Evolutionary conservation across 2,329 filamentous ascomycete species (phyloP).

Genomic region (Aspergillus sojae): DNA sequence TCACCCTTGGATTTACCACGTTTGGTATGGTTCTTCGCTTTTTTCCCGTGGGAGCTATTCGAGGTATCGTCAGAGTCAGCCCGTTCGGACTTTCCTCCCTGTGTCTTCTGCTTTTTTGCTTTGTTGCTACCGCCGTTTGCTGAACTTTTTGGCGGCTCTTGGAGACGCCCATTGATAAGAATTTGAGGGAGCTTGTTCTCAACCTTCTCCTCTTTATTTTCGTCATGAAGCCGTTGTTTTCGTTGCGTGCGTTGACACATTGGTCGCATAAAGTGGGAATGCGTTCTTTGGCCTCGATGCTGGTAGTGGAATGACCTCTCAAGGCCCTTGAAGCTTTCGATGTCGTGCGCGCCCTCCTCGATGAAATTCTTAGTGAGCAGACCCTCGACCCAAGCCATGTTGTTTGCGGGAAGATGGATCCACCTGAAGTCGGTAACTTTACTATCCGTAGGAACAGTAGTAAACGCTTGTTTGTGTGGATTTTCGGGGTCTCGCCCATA

Average conservation of each 20-base stretch:
- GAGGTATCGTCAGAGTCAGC: conserved; percentile 30
- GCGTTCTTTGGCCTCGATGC: conserved; percentile 60
- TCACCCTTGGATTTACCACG: conserved; percentile 27
- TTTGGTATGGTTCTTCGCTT: conserved; percentile 30
- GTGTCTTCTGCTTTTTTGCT: conserved; percentile 32
- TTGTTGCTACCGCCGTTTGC: conserved; percentile 7
- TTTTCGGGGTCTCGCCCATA: conserved; percentile 54
- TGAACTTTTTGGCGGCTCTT: conserved; percentile 16
- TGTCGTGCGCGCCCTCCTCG: conserved; percentile 63
- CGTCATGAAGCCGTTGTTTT: conserved; percentile 28
- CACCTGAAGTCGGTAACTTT: conserved; percentile 54
- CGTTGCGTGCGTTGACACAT: conserved; percentile 56
- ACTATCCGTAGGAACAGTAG: conserved; percentile 49
- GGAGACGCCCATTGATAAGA: conserved; percentile 24
- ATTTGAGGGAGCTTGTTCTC: conserved; percentile 20
- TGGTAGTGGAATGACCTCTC: conserved; percentile 65
- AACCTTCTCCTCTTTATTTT: conserved; percentile 35
- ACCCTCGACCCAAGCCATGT: conserved; percentile 63
- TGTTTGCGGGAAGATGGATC: conserved; percentile 59
- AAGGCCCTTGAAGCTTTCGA: conserved; percentile 65
- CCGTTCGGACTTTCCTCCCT: conserved; percentile 29
- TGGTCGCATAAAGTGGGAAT: conserved; percentile 66
- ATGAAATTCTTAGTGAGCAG: conserved; percentile 67
- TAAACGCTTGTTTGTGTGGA: conserved; percentile 49
- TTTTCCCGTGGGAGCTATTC: conserved; percentile 28